phyloP scores from a whole-genome alignment of 2,329 filamentous ascomycete genomes.

The Aureobasidium sp. region DNA sequence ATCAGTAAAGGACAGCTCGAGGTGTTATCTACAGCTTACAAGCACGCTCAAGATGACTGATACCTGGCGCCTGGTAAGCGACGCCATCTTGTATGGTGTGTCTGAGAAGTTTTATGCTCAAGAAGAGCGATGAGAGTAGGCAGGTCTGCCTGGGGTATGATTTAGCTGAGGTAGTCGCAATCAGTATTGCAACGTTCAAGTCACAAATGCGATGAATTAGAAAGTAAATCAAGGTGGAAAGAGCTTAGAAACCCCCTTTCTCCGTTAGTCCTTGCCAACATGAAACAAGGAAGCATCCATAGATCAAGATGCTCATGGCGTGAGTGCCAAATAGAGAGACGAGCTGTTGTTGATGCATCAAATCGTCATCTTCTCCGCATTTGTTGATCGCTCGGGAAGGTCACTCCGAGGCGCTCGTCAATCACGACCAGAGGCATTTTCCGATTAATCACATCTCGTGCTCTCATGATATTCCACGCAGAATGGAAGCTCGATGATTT shows the following conservation, averaged over 20 bases:
- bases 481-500: not conserved
- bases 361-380: constrained; percentile 12
- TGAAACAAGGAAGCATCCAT: constrained; percentile 5
- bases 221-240: not conserved
- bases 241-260: not conserved
- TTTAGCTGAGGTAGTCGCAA: not conserved
- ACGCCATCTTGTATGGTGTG: not conserved
- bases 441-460: not conserved
- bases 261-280: not conserved
- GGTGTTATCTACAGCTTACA: constrained; percentile 21
- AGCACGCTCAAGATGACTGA: constrained; percentile 34
- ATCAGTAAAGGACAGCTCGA: not conserved
- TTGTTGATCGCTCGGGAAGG: not conserved
- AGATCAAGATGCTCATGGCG: not conserved
- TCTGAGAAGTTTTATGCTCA: not conserved
- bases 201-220: too few species aligned
- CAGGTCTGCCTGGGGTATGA: not conserved
- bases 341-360: not conserved
- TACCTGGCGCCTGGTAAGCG: constrained; percentile 32
- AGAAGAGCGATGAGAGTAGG: not conserved
- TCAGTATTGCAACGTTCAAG: not conserved
- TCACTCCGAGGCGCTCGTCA: not conserved
- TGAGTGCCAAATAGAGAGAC: not conserved
- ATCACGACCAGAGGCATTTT: not conserved
- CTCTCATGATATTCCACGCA: not conserved